These are phyloP conservation scores for Elongisporangium anandrum DNA, from an alignment of 352 stramenopile species.

Conservation along the genomic window DNA sequence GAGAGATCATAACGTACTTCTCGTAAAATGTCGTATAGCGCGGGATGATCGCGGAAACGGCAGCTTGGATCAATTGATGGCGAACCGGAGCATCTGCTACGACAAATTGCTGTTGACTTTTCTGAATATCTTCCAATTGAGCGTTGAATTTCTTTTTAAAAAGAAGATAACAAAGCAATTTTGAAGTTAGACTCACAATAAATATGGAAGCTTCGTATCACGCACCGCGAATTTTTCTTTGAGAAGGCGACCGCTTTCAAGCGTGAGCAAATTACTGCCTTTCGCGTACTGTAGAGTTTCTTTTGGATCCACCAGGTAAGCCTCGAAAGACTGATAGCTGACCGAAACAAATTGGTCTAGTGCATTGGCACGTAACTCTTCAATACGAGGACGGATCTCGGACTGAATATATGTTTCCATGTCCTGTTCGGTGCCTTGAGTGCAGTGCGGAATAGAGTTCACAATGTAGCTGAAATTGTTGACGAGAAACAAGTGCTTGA, in stretches of 20 bases:
- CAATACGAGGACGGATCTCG: slow-evolving; percentile 77
- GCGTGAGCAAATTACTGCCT: slow-evolving; percentile 72
- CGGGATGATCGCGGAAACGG: slow-evolving; percentile 80
- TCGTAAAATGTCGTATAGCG: slow-evolving; percentile 90
- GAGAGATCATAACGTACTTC: slow-evolving; percentile 80
- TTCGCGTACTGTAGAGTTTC: slow-evolving; percentile 87
- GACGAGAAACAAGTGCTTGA: slow-evolving; percentile 88
- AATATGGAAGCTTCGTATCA: not conserved
- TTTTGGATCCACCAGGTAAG: slow-evolving; percentile 71
- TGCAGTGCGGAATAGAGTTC: slow-evolving; percentile 65
- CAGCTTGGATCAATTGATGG: slow-evolving; percentile 80
- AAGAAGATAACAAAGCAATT: not conserved
- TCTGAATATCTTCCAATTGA: slow-evolving; percentile 63
- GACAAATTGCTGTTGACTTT: slow-evolving; percentile 67
- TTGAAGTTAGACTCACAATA: not conserved
- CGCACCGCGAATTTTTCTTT: slow-evolving; percentile 90
- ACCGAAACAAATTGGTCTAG: slow-evolving; percentile 81
- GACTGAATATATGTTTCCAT: slow-evolving; percentile 48
- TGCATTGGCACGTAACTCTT: slow-evolving; percentile 81
- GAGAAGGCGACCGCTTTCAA: slow-evolving; percentile 87
- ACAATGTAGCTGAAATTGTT: slow-evolving; percentile 93
- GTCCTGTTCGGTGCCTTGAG: slow-evolving; percentile 27
- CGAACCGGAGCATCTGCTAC: slow-evolving; percentile 85
- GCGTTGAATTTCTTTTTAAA: slow-evolving; percentile 62
- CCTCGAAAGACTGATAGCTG: slow-evolving; percentile 64